Evolutionary conservation across 2,329 filamentous ascomycete species (phyloP).

Genomic region (Chrysoporthe cubensis): DNA sequence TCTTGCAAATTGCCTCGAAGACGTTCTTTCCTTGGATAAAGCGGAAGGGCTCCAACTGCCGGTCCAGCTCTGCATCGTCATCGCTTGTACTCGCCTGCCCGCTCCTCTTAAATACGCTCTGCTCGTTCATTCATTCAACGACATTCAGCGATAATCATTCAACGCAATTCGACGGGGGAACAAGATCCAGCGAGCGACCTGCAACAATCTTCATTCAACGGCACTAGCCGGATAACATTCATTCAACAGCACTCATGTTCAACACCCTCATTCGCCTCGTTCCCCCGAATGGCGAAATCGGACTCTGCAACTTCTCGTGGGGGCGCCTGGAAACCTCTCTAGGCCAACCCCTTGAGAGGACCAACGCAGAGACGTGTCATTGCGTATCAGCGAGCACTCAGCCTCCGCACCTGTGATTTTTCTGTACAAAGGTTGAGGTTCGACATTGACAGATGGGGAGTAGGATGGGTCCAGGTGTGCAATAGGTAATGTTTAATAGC

Average conservation of each 20-base stretch:
- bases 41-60: conserved; percentile 91
- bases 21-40: conserved; percentile 98
- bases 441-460: no score
- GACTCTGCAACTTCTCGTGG: neutral
- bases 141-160: no score
- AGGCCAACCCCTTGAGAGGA: neutral
- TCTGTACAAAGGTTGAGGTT: neutral
- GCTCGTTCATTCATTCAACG: no score
- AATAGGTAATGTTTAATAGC: no score
- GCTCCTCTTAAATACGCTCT: conserved; percentile 47
- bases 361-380: neutral
- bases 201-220: neutral
- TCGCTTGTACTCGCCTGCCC: conserved; percentile 73
- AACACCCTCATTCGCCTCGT: neutral
- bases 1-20: conserved; percentile 99
- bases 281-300: neutral
- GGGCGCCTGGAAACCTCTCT: neutral
- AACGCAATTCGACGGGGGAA: no score
- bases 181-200: neutral
- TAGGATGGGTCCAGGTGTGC: no score
- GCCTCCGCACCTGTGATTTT: no score
- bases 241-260: neutral
- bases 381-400: neutral
- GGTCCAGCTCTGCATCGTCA: conserved; percentile 89
- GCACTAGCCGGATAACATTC: neutral